phyloP scores from a whole-genome alignment of 148 eudicot species.

The Amaranthus hypochondriacus region DNA sequence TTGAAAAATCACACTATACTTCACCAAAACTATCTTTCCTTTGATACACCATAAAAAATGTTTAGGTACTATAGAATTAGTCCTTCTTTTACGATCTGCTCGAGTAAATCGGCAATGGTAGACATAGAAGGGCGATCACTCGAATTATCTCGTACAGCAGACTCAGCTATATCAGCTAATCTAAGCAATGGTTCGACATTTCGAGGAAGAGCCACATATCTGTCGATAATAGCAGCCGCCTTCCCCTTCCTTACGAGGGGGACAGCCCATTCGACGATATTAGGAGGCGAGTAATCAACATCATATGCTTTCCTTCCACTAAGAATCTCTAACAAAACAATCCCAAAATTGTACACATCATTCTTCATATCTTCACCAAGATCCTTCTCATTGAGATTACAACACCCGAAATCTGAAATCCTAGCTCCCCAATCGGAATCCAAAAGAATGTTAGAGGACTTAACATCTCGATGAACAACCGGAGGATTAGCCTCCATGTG shows the following conservation, averaged over 20 bases:
- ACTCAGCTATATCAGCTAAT: constrained; percentile 82
- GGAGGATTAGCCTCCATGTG: constrained; percentile 68
- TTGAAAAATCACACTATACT: constrained; percentile 31
- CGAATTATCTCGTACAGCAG: constrained; percentile 58
- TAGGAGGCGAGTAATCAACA: constrained; percentile 61
- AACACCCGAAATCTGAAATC: constrained; percentile 73
- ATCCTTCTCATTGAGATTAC: constrained; percentile 52
- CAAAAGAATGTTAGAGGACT: constrained; percentile 73
- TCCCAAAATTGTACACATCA: constrained; percentile 73
- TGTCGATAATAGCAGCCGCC: constrained; percentile 74
- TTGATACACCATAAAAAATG: neutral
- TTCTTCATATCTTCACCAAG: constrained; percentile 41
- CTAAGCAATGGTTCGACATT: constrained; percentile 84
- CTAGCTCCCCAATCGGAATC: constrained; percentile 86
- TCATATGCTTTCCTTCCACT: constrained; percentile 89
- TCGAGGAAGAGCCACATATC: constrained; percentile 79
- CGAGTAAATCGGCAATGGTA: constrained; percentile 53
- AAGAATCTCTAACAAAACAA: constrained; percentile 76
- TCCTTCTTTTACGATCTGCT: constrained; percentile 70
- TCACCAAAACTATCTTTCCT: constrained; percentile 5
- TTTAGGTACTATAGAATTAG: constrained; percentile 43
- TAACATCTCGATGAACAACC: constrained; percentile 72
- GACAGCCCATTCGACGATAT: constrained; percentile 86
- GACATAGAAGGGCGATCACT: constrained; percentile 62
- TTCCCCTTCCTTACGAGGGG: constrained; percentile 61